Percentiles rank a stretch among this genome's conserved stretches.
Evolutionary conservation across 768 basidiomycete genomes (phyloP).

Genomic region (Rubroboletus satanas): DNA sequence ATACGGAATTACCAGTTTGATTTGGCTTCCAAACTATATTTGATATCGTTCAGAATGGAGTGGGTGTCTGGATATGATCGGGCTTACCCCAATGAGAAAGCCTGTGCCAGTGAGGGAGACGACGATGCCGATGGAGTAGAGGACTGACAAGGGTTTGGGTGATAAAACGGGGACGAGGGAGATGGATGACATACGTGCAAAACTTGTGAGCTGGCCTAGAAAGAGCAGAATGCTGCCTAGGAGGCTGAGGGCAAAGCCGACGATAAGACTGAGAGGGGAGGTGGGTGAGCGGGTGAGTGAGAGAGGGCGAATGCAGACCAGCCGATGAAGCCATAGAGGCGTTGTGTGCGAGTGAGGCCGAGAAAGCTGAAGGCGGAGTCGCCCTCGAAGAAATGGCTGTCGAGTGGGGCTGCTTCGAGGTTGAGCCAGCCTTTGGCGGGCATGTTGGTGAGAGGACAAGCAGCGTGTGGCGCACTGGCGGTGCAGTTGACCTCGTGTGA

Average conservation of each 20-base stretch:
- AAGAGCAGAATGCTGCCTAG: conserved; percentile 78
- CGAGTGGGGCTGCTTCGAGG: conserved; percentile 73
- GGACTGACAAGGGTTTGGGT: conserved; percentile 44
- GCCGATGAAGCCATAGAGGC: conserved; percentile 81
- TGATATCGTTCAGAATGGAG: conserved; percentile 1
- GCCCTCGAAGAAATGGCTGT: conserved; percentile 82
- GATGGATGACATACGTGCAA: conserved; percentile 57
- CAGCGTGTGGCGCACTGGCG: conserved; percentile 11
- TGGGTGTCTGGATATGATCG: not conserved
- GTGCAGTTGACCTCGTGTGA: conserved; percentile 22
- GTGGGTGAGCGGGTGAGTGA: not conserved
- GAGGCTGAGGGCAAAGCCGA: conserved; percentile 78
- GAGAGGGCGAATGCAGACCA: conserved; percentile 51
- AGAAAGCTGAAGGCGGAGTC: conserved; percentile 84
- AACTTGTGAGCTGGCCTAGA: conserved; percentile 60
- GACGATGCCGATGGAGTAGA: conserved; percentile 80
- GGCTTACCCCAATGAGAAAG: conserved; percentile 82
- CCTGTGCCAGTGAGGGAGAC: conserved; percentile 84
- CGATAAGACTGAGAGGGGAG: conserved; percentile 47
- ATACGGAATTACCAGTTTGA: conserved; percentile 60
- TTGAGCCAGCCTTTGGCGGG: conserved; percentile 81
- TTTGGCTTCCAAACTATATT: conserved; percentile 67
- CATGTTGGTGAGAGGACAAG: not conserved
- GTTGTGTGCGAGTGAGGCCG: conserved; percentile 70
- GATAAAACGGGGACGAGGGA: not conserved